A percentile compares a stretch with the other conserved stretches of the same genome.
These are phyloP conservation scores for Botryotinia convoluta DNA, from an alignment of 2,329 filamentous ascomycete genomes.

Conservation along the genomic window DNA sequence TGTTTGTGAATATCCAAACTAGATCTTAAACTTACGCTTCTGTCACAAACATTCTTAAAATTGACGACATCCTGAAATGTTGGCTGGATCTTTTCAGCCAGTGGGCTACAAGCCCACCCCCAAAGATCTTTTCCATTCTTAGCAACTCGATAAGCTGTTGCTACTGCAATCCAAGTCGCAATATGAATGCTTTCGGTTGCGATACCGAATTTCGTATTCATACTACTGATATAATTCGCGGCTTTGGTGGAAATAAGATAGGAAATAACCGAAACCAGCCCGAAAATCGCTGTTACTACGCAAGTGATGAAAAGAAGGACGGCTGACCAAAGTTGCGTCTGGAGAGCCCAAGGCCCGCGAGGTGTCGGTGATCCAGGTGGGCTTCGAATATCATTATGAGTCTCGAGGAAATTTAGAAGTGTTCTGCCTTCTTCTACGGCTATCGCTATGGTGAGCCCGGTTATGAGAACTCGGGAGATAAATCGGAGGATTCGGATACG, in stretches of 20 bases:
- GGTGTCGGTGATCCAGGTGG: not conserved
- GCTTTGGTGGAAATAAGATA: slow-evolving; percentile 23
- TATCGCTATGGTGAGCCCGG: not conserved
- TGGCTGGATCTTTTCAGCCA: slow-evolving; percentile 26
- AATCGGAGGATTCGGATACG: not conserved
- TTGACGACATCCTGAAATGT: slow-evolving; percentile 27
- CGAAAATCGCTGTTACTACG: slow-evolving; percentile 22
- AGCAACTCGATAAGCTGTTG: slow-evolving; percentile 25
- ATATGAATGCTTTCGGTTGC: slow-evolving; percentile 23
- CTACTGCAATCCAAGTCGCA: slow-evolving; percentile 26
- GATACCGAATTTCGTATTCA: slow-evolving; percentile 21
- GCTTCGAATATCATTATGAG: not conserved
- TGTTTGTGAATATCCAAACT: not conserved
- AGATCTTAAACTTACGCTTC: slow-evolving; percentile 22
- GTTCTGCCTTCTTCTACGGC: slow-evolving; percentile 5
- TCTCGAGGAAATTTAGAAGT: not conserved
- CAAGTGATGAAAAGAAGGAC: slow-evolving; percentile 25
- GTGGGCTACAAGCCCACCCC: slow-evolving; percentile 28
- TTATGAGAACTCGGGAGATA: not conserved
- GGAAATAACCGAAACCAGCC: slow-evolving; percentile 23
- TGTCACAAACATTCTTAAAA: slow-evolving; percentile 26
- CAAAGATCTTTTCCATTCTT: slow-evolving; percentile 29
- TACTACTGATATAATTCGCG: slow-evolving; percentile 23
- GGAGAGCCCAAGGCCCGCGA: slow-evolving; percentile 5
- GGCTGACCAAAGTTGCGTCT: slow-evolving; percentile 21